Evolutionary conservation across 371 early-diverging fungal genomes (phyloP), one percentile per base, ranked within the genome.

Genomic region (Quaeritorhiza haematococci): DNA sequence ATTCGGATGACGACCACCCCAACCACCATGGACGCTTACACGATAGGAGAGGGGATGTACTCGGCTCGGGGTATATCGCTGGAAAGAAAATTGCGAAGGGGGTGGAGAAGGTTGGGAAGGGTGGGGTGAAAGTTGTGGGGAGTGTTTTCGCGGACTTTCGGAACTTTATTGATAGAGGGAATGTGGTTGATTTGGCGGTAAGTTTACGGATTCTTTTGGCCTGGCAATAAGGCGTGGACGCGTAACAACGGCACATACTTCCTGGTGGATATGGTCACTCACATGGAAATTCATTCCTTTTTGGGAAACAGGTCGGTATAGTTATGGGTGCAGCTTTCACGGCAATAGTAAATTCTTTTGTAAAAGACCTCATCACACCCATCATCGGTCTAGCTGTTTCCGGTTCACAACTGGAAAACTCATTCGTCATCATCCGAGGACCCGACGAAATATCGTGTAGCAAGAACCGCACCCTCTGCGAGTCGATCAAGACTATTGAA

Each of bases 321-420:
- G 72, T 82, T 33, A 69, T 82, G 33, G 83, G 83, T 66, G 69
- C 70, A 42, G 82, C 82, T 10, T 82, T 80, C 62, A 75, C 72
- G 1, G 63, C 67, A 13, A 58, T 78, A 32, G 76, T 73, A 21
- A 68, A 49, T n/a, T 64, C 66, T 2, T 43, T 73, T 23, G 74
- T 73, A 24, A 48, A 58, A 27, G 72, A 72, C 49, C 27, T 72
- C n/a, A 44, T 72, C 49, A 56, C 64, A 29, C 71, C 68, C 30
- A 13, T 62, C 49, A 56, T 69, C 41, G 57, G 57, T 27, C 58
- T 69, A 10, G 63, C 49, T 17, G 48, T 13, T 38, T 38, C 41
- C 3, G 42, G 54, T 34, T 33, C 35, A 19, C 60, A 69, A 49
- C 49, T 72, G 58, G 45, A 49, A 15, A 66, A 68, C 58, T 43